Percentiles rank a stretch among this genome's conserved stretches.
Conservation (phyloP, 75 land plant species). For the Sequoia sempervirens region DNA sequence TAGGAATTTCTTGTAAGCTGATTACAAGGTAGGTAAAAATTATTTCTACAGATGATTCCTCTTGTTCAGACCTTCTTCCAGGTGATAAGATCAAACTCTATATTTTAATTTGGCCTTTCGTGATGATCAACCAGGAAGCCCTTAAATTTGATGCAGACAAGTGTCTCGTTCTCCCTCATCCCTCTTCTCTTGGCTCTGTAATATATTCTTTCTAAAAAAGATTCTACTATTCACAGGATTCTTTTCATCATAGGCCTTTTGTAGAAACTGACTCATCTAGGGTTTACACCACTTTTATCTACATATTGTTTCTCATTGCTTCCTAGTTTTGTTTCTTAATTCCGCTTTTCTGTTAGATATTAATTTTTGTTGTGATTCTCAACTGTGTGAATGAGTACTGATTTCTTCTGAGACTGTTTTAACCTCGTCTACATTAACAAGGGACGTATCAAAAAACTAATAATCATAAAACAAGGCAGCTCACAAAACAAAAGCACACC, state of each 20-base stretch:
- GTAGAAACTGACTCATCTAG: background rate
- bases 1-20: background rate
- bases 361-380: background rate
- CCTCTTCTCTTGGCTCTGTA: background rate
- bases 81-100: too few species aligned
- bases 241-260: background rate
- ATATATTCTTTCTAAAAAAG: background rate
- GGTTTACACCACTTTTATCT: background rate
- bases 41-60: too few species aligned
- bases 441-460: background rate
- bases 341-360: background rate
- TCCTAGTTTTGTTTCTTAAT: background rate
- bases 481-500: background rate
- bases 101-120: too few species aligned
- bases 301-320: background rate
- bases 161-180: background rate
- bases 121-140: background rate
- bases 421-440: background rate
- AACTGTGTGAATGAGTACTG: background rate
- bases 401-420: background rate
- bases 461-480: background rate
- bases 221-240: background rate
- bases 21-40: background rate
- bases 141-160: background rate
- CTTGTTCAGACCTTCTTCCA: background rate